Percentiles rank a stretch among this genome's conserved stretches.
These are phyloP conservation scores for Croton laevigatus DNA, from an alignment of 441 rosid species.

Conservation along the genomic window DNA sequence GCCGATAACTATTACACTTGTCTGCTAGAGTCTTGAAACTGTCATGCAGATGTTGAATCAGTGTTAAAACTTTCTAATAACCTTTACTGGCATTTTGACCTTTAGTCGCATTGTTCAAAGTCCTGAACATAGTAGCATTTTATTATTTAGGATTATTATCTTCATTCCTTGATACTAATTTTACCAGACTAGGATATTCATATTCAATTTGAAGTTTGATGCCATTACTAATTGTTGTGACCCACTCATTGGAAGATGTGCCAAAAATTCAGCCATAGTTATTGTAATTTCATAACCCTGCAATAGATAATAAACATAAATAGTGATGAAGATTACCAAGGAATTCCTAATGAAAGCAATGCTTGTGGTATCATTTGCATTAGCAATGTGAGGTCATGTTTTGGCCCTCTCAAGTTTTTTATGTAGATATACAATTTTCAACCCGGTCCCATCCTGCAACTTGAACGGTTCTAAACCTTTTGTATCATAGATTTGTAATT, in stretches of 20 bases:
- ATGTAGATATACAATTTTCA: conserved; percentile 2
- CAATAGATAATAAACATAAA: too few species aligned
- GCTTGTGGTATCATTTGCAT: too few species aligned
- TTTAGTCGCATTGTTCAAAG: background rate
- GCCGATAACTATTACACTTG: background rate
- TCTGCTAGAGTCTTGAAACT: background rate
- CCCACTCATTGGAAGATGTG: background rate
- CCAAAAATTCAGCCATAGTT: too few species aligned
- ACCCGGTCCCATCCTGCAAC: background rate
- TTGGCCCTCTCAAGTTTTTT: background rate
- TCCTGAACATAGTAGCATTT: background rate
- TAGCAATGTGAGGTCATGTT: too few species aligned
- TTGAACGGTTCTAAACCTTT: background rate
- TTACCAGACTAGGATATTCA: background rate
- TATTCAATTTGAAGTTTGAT: background rate
- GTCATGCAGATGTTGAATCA: too few species aligned
- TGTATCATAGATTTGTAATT: background rate
- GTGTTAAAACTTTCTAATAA: too few species aligned
- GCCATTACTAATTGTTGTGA: background rate
- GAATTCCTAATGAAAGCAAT: too few species aligned
- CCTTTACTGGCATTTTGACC: too few species aligned
- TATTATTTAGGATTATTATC: background rate
- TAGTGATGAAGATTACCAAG: too few species aligned
- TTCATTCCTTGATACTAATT: background rate
- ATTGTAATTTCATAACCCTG: too few species aligned